Conservation (phyloP, 1,284 basidiomycete species). For the Tylopilus sp. region DNA sequence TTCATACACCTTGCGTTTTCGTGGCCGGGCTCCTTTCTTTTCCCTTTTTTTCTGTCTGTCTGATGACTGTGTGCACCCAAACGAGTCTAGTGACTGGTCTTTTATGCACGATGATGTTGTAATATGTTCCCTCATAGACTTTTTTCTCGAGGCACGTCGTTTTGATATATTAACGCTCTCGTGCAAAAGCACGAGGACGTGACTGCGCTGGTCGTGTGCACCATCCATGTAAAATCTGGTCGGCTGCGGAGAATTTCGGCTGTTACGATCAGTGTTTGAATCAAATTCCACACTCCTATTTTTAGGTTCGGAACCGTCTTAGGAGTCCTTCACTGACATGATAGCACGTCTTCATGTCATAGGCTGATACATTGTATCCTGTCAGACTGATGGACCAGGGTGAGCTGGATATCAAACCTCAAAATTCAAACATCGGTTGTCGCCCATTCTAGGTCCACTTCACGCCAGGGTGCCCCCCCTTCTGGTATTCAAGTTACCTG, state of each 20-base stretch:
- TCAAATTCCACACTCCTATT: no score
- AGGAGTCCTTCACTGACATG: no score
- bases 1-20: not conserved
- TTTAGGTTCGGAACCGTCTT: no score
- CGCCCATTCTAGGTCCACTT: no score
- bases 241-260: not conserved
- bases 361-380: no score
- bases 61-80: not conserved
- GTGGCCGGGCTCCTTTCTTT: not conserved
- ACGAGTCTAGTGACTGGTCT: conserved; percentile 15
- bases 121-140: conserved; percentile 32
- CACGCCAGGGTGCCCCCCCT: no score
- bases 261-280: not conserved
- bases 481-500: no score
- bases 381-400: no score
- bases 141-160: not conserved
- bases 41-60: conserved; percentile 1
- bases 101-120: conserved; percentile 28
- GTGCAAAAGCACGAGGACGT: not conserved
- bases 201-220: not conserved
- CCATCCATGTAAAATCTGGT: not conserved
- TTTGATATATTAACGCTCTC: conserved; percentile 4
- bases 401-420: no score
- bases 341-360: no score
- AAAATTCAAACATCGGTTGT: no score